Base-by-base conservation (phyloP, 1,139 yeast genomes). In the Hyphopichia buzzinii region DNA sequence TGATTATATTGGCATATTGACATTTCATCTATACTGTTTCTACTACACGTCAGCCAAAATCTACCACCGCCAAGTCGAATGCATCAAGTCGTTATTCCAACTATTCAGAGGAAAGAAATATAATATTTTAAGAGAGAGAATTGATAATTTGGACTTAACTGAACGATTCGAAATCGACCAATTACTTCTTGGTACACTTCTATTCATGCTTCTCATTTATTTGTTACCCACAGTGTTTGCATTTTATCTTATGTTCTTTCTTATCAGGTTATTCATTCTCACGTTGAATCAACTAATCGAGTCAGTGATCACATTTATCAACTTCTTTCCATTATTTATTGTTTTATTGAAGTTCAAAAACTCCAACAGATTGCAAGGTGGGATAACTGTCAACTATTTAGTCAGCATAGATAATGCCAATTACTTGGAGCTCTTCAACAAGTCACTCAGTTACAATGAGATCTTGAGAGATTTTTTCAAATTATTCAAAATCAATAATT, bases 21-120 rank as follows among this genome's bases (percentile, higher is more conserved):
- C 94, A 0, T 60, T 86, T 31, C 97, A 89, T 50, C 71, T 89
- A 1, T 77, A 78, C 43, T 73, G 89, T 41, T 87, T 90, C 51
- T 88, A 89, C 54, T 74, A 78, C 46, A 81, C 95, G 8, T 76
- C 94, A 4, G 81, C 96, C 8, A 79, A 84, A 46, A 72, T 94
- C 4, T 92, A 84, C 58, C 74, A 77, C 42, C 81, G 89, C 72
- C 96, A 88, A 51, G 57, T 86, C 17, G 74, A 74, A 34, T 75
- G 83, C 5, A 62, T 92, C 42, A 69, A 70, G 38, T 86, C 97
- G 10, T 67, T 94, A 37, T 86, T 87, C 57, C 86, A 89, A 49
- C 65, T 94, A 29, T 90, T 94, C 50, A 75, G 95, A 41, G 99
- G 99, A 1, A 86, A 85, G 57, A 89, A 90, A 59, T 83, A 79